These are phyloP conservation scores for Rhodosporidiobolus odoratus DNA, from an alignment of 768 basidiomycete species.

Conservation along the genomic window DNA sequence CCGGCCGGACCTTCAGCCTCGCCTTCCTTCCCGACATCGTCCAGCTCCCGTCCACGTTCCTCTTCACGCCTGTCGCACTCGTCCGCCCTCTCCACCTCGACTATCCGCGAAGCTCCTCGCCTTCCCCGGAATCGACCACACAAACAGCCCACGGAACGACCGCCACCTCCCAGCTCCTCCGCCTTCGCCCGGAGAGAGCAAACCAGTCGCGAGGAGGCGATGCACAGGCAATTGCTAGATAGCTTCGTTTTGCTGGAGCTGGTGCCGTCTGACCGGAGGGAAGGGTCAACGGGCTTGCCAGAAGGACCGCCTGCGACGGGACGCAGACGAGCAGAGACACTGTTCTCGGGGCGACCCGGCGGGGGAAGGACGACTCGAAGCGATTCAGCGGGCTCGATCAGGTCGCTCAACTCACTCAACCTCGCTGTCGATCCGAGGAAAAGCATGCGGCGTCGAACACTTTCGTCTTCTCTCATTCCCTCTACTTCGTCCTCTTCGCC, in stretches of 20 bases:
- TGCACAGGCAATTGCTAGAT: conserved; percentile 13
- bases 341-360: not conserved
- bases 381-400: not conserved
- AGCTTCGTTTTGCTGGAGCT: conserved; percentile 32
- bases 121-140: not conserved
- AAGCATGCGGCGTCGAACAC: not conserved
- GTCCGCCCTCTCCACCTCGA: conserved; percentile 14
- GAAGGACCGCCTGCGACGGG: not conserved
- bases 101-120: conserved; percentile 17
- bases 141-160: not conserved
- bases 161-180: not conserved
- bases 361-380: not conserved
- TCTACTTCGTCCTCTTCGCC: not conserved
- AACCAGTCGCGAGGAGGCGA: conserved; percentile 5
- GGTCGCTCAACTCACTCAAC: not conserved
- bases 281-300: not conserved
- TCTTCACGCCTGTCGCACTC: conserved; percentile 15
- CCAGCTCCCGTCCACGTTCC: not conserved
- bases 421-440: not conserved
- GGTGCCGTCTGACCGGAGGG: not conserved
- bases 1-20: not conserved
- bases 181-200: conserved; percentile 14
- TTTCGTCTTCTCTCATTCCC: not conserved
- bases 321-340: not conserved
- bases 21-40: not conserved